Base-by-base conservation (phyloP, 2,329 filamentous ascomycete genomes). In the Colletotrichum acutatum region DNA sequence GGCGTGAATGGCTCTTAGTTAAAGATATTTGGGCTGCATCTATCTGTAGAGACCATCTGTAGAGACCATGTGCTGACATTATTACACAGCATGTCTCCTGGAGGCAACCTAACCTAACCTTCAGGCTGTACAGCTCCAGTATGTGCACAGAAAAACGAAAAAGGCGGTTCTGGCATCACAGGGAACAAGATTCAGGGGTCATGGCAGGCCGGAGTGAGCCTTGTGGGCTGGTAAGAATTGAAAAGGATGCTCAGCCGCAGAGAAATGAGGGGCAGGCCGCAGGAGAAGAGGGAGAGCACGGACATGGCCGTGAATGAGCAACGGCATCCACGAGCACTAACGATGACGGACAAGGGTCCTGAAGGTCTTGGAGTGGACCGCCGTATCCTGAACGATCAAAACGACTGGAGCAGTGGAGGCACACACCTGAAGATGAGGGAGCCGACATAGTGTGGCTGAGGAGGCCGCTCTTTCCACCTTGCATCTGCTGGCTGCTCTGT, bases 171-270 rank as follows among this genome's bases (percentile, higher is more conserved):
- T 32, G 26, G 42, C 63, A 63, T 49, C 26, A 56, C 30, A 57
- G 26, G n/a, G 24, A 69, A 46, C 66, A 52, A 56, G 32, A 46
- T 42, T 37, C 61, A 71, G 66, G 71, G 71, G 71, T 42, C 61
- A 52, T 24, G 34, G 34, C 28, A 42, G 49, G 60, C 52, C 61
- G 24, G 61, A 73, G 66, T 70, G 56, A 73, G 71, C 71, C 71
- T 73, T 71, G 60, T 71, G 66, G 71, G 71, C 71, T 66, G 24
- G 66, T 66, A 53, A 61, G 62, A 67, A 68, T 53, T 71, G 49
- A 24, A 53, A 42, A 72, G 71, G 71, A 72, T 66, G 71, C 71
- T 74, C 71, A 74, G 71, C 71, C 68, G 71, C 71, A 72, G 57
- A 53, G 37, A 66, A 63, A 56, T 58, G 71, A 74, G 71, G 71